These are phyloP conservation scores for Phoma sp. DNA, from an alignment of 2,329 filamentous ascomycete species.

Conservation along the genomic window DNA sequence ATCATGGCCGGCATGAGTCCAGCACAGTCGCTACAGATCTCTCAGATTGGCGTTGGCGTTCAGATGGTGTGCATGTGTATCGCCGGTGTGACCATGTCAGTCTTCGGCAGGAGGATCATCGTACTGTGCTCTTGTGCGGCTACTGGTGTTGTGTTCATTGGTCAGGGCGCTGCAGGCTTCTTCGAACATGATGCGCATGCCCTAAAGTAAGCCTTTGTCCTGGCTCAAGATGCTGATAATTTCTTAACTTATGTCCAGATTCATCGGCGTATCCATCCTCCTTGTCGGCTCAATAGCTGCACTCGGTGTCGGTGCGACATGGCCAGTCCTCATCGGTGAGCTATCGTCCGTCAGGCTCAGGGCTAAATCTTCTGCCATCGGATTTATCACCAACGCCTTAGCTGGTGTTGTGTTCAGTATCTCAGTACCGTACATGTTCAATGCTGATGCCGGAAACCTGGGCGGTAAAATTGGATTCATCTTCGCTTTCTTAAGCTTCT, in stretches of 20 bases:
- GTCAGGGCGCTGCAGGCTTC: constrained; percentile 2
- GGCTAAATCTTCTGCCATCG: constrained; percentile 73
- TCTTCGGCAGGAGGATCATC: constrained; percentile 4
- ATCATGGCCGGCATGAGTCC: constrained; percentile 16
- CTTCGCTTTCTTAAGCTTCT: no score
- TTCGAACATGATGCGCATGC: neutral
- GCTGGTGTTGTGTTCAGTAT: constrained; percentile 9
- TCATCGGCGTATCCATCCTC: constrained; percentile 1
- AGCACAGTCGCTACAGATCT: constrained; percentile 7
- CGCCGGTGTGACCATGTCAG: constrained; percentile 5
- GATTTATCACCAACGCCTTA: constrained; percentile 74
- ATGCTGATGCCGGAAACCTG: neutral
- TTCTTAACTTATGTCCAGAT: neutral
- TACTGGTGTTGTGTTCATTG: constrained; percentile 6
- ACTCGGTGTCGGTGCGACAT: neutral
- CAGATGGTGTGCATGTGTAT: constrained; percentile 9
- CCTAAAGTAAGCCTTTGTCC: neutral
- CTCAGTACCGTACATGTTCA: constrained; percentile 14
- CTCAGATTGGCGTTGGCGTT: constrained; percentile 9
- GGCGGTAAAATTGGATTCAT: no score
- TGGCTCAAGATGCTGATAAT: neutral
- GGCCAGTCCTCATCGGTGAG: constrained; percentile 9
- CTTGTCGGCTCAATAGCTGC: neutral
- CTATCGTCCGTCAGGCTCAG: constrained; percentile 78
- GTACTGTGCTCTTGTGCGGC: constrained; percentile 4